These are phyloP conservation scores for Hericium rajendrae DNA, from an alignment of 768 basidiomycete species.

Conservation along the genomic window DNA sequence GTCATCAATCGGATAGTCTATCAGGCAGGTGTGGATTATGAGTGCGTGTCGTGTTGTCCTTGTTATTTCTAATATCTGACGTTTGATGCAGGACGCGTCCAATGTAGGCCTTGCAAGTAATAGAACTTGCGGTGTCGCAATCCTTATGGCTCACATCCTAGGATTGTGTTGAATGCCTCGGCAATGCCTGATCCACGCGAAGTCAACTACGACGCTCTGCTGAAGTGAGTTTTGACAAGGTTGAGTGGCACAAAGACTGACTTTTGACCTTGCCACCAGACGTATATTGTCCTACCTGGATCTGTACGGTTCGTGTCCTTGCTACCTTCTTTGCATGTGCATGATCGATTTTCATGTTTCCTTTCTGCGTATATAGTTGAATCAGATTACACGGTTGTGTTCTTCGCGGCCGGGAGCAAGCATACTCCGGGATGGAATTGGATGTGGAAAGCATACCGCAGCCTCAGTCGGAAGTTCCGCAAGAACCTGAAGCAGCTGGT, in stretches of 20 bases:
- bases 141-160: conserved; percentile 20
- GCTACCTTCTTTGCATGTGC: neutral
- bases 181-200: conserved; percentile 72
- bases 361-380: conserved; percentile 44
- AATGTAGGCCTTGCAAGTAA: conserved; percentile 39
- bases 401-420: conserved; percentile 72
- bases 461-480: conserved; percentile 71
- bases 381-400: conserved; percentile 81
- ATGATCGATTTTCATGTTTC: neutral
- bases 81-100: conserved; percentile 57
- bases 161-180: conserved; percentile 78
- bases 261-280: conserved; percentile 27
- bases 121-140: conserved; percentile 2
- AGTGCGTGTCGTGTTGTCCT: conserved; percentile 39
- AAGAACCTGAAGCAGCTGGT: conserved; percentile 83
- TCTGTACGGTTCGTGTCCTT: conserved; percentile 51
- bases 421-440: conserved; percentile 80
- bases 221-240: conserved; percentile 35
- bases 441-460: conserved; percentile 87
- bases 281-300: conserved; percentile 73
- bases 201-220: conserved; percentile 68
- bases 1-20: conserved; percentile 69
- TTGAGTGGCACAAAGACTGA: conserved; percentile 6
- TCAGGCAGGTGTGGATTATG: conserved; percentile 84
- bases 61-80: conserved; percentile 7